These are phyloP conservation scores for Alternaria angustiovoidea DNA, from an alignment of 2,329 filamentous ascomycete genomes.

Conservation along the genomic window DNA sequence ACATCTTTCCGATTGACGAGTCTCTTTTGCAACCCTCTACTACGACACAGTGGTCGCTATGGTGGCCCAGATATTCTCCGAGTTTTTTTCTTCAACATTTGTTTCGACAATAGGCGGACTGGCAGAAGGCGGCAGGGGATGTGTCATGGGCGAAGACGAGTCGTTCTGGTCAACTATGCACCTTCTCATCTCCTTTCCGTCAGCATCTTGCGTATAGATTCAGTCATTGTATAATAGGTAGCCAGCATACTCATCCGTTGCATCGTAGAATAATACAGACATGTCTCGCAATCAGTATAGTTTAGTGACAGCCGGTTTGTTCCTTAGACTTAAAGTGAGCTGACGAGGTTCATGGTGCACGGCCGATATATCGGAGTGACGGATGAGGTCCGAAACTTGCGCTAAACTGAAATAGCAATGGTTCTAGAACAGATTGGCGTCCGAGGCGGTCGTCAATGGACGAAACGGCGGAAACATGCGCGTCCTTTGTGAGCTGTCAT, in stretches of 20 bases:
- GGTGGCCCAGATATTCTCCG: background rate
- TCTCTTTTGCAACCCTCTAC: background rate
- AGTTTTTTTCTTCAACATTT: slow-evolving; percentile 10
- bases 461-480: slow-evolving; percentile 6
- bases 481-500: background rate
- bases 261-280: slow-evolving; percentile 11
- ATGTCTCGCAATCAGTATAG: background rate
- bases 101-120: slow-evolving; percentile 1
- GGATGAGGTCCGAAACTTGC: slow-evolving; percentile 1
- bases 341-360: slow-evolving; percentile 1
- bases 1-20: background rate
- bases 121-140: slow-evolving; percentile 4
- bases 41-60: background rate
- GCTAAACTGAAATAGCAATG: background rate
- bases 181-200: background rate
- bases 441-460: background rate
- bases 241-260: slow-evolving; percentile 14
- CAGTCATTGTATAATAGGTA: slow-evolving; percentile 19
- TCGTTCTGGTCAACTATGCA: background rate
- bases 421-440: slow-evolving; percentile 13
- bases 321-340: background rate
- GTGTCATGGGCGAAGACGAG: background rate
- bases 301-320: background rate
- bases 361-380: slow-evolving; percentile 5
- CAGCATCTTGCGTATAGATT: slow-evolving; percentile 13